phyloP scores from a whole-genome alignment of 441 rosid genomes.

The Gossypium trilobum region DNA sequence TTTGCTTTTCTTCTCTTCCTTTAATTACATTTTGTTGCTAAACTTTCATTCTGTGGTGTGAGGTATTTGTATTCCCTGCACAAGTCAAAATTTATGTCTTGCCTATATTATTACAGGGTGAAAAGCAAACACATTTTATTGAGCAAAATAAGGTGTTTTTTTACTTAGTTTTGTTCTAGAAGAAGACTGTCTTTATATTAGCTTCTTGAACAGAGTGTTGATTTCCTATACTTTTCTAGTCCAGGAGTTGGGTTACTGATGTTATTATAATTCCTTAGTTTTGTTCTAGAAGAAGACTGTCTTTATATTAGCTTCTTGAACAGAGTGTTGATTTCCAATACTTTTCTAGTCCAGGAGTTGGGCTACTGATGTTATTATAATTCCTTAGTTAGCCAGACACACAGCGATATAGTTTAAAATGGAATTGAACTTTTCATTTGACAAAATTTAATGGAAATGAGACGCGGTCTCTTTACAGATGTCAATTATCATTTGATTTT shows the following conservation, averaged over 20 bases:
- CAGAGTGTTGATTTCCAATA: constrained; percentile 3
- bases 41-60: not conserved
- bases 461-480: not conserved
- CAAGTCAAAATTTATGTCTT: not conserved
- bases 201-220: not conserved
- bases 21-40: not conserved
- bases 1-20: not conserved
- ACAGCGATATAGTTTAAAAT: not conserved
- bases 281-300: not conserved
- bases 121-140: not conserved
- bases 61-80: not conserved
- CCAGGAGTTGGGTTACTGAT: not conserved
- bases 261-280: not conserved
- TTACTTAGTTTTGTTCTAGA: not conserved
- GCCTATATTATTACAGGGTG: not conserved
- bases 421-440: not conserved
- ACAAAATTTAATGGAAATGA: not conserved
- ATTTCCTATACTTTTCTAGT: not conserved
- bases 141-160: not conserved
- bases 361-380: not conserved
- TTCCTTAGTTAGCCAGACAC: not conserved
- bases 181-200: not conserved
- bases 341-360: not conserved
- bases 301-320: not conserved
- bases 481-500: constrained; percentile 5